These are phyloP conservation scores for Exophiala oligosperma DNA, from an alignment of 2,329 filamentous ascomycete species.

Conservation along the genomic window DNA sequence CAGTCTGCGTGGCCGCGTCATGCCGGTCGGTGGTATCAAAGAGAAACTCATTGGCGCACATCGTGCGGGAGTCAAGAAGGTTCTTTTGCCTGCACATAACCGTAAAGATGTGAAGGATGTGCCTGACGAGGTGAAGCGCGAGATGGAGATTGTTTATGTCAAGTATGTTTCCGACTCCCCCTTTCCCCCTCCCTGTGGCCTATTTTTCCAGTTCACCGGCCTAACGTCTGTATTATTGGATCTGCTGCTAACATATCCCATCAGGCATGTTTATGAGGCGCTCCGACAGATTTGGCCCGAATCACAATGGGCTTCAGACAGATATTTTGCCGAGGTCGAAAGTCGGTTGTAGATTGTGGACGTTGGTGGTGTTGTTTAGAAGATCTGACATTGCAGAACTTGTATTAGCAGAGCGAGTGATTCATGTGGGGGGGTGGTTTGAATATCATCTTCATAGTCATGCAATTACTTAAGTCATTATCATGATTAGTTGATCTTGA, in stretches of 20 bases:
- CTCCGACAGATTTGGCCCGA: slow-evolving; percentile 91
- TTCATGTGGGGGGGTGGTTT: no score
- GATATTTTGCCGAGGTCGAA: slow-evolving; percentile 69
- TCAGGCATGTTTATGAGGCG: slow-evolving; percentile 89
- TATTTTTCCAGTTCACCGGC: no score
- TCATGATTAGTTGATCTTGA: no score
- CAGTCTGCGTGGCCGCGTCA: slow-evolving; percentile 82
- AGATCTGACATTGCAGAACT: no score
- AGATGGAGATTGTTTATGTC: slow-evolving; percentile 85
- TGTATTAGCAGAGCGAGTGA: neutral
- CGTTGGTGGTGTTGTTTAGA: neutral
- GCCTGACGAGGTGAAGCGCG: slow-evolving; percentile 83
- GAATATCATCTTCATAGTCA: no score
- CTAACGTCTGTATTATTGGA: neutral
- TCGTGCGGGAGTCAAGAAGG: slow-evolving; percentile 90
- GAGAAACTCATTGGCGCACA: slow-evolving; percentile 96
- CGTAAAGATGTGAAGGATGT: slow-evolving; percentile 90
- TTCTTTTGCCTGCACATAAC: slow-evolving; percentile 84
- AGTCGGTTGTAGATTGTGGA: slow-evolving; percentile 65
- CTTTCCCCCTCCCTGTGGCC: neutral
- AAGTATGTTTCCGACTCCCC: slow-evolving; percentile 57
- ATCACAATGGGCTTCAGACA: slow-evolving; percentile 75
- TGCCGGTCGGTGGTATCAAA: slow-evolving; percentile 95
- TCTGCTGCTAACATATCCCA: slow-evolving; percentile 12
- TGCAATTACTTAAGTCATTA: no score